Evolutionary conservation across 768 basidiomycete genomes (phyloP).

Genomic region (Suillus lakei): DNA sequence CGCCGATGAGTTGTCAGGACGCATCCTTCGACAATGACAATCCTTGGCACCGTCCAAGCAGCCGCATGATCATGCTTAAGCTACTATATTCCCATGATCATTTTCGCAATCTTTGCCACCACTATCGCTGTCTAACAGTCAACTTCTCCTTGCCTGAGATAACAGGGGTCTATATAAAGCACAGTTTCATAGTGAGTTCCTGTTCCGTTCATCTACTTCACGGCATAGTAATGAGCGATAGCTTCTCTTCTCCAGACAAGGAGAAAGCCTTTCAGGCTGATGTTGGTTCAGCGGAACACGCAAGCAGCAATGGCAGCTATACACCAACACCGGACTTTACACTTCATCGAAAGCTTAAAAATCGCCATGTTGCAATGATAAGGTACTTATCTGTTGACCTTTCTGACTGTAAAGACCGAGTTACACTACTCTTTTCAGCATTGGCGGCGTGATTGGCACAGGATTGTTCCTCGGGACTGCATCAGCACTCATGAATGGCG

Average conservation of each 20-base stretch:
- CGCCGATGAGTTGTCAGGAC: neutral
- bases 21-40: neutral
- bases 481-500: conserved; percentile 42
- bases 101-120: neutral
- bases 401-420: neutral
- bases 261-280: neutral
- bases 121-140: neutral
- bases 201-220: neutral
- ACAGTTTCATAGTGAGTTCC: conserved; percentile 19
- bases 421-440: conserved; percentile 17
- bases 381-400: conserved; percentile 18
- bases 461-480: conserved; percentile 42
- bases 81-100: conserved; percentile 1
- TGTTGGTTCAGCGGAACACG: neutral
- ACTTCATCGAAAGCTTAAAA: conserved; percentile 36
- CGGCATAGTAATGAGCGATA: neutral
- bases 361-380: conserved; percentile 42
- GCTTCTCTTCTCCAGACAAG: neutral
- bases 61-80: neutral
- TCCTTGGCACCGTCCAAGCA: neutral
- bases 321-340: neutral
- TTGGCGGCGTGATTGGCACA: conserved; percentile 48
- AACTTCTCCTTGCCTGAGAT: neutral
- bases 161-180: conserved; percentile 39
- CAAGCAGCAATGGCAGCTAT: neutral